Evolutionary conservation across 352 stramenopile genomes (phyloP).

Genomic region (Globisporangium parvum): DNA sequence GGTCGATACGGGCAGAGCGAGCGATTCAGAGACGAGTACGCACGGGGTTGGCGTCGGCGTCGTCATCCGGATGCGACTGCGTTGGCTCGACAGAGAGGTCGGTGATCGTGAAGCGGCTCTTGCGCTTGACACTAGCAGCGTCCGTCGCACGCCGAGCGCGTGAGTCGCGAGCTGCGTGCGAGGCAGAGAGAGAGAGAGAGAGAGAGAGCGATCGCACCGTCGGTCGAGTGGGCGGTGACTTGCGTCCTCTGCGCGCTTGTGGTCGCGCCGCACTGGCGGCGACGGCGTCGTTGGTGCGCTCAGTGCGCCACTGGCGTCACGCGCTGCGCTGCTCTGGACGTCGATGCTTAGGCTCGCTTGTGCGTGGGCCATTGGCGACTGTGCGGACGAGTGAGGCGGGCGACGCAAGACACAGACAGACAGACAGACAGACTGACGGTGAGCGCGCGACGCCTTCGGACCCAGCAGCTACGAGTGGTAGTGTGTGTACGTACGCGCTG

Average conservation of each 20-base stretch:
- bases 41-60: not conserved
- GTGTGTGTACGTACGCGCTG: no score
- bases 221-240: not conserved
- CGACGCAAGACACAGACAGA: no score
- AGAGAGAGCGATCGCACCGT: not conserved
- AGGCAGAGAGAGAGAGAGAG: not conserved
- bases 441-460: no score
- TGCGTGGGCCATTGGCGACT: no score
- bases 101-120: constrained; percentile 83
- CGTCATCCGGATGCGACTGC: not conserved
- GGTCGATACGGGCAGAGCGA: not conserved
- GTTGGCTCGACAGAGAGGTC: constrained; percentile 58
- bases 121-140: constrained; percentile 48
- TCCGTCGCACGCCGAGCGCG: not conserved
- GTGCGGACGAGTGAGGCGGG: no score
- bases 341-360: not conserved
- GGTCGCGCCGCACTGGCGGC: not conserved
- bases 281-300: not conserved
- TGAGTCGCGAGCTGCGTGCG: not conserved
- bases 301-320: not conserved
- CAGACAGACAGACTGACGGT: no score
- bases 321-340: not conserved
- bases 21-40: not conserved
- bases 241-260: not conserved
- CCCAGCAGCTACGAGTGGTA: no score